Conservation (phyloP, 1,139 yeast genomes). For the Suhomyces choctaworum region DNA sequence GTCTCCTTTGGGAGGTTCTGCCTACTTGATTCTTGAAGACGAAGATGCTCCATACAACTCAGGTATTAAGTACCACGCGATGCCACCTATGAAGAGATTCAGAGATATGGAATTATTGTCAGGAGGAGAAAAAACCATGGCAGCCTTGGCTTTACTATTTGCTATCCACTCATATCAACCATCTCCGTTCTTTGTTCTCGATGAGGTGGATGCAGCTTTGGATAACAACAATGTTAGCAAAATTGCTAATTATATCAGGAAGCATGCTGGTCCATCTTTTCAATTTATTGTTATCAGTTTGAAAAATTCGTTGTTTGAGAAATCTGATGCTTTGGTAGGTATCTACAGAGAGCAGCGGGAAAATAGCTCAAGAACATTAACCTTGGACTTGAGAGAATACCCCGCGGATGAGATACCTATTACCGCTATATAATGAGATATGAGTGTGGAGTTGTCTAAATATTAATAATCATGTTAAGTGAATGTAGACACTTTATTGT, state of each 20-base stretch:
- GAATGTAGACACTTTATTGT: too few species aligned
- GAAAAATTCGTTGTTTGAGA: slow-evolving; percentile 83
- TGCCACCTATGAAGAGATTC: slow-evolving; percentile 95
- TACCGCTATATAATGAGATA: slow-evolving; percentile 2
- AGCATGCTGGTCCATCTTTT: slow-evolving; percentile 73
- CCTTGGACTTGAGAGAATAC: slow-evolving; percentile 69
- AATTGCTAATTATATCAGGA: slow-evolving; percentile 79
- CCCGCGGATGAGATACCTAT: slow-evolving; percentile 39
- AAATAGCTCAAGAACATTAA: slow-evolving; percentile 75
- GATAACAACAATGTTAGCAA: slow-evolving; percentile 85
- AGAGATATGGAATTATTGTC: slow-evolving; percentile 90
- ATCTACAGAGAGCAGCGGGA: slow-evolving; percentile 82
- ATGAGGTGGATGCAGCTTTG: slow-evolving; percentile 96
- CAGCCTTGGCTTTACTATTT: slow-evolving; percentile 88
- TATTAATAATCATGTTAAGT: too few species aligned
- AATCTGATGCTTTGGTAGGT: slow-evolving; percentile 89
- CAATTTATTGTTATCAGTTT: slow-evolving; percentile 94
- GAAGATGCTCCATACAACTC: slow-evolving; percentile 85
- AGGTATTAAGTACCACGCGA: slow-evolving; percentile 89
- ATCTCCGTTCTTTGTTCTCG: slow-evolving; percentile 92
- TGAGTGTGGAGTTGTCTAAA: too few species aligned
- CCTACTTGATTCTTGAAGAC: slow-evolving; percentile 81
- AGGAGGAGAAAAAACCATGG: slow-evolving; percentile 97
- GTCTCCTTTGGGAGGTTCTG: slow-evolving; percentile 88
- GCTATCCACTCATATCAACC: slow-evolving; percentile 92